These are phyloP conservation scores for Globisporangium alternatum DNA, from an alignment of 352 stramenopile genomes.

Conservation along the genomic window DNA sequence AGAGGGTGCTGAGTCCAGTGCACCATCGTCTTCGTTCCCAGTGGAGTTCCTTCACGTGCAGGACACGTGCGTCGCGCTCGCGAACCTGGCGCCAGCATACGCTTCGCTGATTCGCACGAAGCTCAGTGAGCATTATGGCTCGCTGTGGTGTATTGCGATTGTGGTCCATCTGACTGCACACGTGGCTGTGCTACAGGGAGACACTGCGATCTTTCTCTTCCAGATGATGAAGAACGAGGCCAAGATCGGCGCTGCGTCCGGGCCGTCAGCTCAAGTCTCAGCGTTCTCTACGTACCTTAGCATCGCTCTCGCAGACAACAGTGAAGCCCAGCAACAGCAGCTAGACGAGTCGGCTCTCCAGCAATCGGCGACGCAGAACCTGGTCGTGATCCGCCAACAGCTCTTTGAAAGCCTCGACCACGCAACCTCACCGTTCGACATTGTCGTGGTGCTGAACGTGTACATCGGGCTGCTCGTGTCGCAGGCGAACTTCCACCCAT, in stretches of 20 bases:
- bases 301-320: slow-evolving; percentile 11
- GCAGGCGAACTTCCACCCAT: slow-evolving; percentile 36
- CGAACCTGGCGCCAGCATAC: slow-evolving; percentile 36
- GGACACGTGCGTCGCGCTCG: slow-evolving; percentile 30
- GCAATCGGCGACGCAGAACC: slow-evolving; percentile 12
- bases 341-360: slow-evolving; percentile 21
- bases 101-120: slow-evolving; percentile 29
- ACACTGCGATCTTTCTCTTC: slow-evolving; percentile 40
- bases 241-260: not conserved
- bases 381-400: slow-evolving; percentile 19
- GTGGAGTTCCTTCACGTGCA: slow-evolving; percentile 16
- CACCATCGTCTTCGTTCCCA: slow-evolving; percentile 4
- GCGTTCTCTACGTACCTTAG: slow-evolving; percentile 19
- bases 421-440: slow-evolving; percentile 19
- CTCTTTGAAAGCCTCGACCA: slow-evolving; percentile 25
- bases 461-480: slow-evolving; percentile 48
- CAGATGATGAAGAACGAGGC: slow-evolving; percentile 30
- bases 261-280: not conserved
- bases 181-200: slow-evolving; percentile 18
- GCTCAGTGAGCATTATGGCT: slow-evolving; percentile 20
- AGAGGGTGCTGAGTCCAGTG: slow-evolving; percentile 8
- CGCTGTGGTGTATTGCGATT: slow-evolving; percentile 19
- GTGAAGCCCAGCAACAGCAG: not conserved
- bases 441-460: slow-evolving; percentile 37
- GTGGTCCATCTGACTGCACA: slow-evolving; percentile 24